Percentiles rank a stretch among this genome's conserved stretches.
phyloP scores from a whole-genome alignment of 2,329 filamentous ascomycete species.

The Lachnellula hyalina region DNA sequence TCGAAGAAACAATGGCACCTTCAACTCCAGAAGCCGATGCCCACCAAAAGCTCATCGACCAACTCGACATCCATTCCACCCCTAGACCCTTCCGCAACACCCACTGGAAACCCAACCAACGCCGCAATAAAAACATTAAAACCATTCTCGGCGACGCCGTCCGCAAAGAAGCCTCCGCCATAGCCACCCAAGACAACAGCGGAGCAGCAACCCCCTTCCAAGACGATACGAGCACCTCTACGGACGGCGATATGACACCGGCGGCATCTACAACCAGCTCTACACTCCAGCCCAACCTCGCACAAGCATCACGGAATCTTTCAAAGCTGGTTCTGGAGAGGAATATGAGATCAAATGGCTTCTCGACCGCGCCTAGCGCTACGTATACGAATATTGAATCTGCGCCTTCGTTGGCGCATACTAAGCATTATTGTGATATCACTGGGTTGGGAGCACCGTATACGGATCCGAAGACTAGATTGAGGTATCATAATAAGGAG shows the following conservation, averaged over 20 bases:
- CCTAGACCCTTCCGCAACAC: constrained; percentile 87
- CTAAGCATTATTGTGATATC: constrained; percentile 91
- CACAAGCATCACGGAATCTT: constrained; percentile 81
- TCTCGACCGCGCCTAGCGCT: constrained; percentile 53
- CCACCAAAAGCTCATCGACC: constrained; percentile 80
- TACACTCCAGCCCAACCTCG: constrained; percentile 61
- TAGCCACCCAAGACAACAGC: constrained; percentile 76
- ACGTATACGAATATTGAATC: constrained; percentile 98
- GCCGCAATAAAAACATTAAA: constrained; percentile 98
- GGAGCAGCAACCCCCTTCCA: constrained; percentile 65
- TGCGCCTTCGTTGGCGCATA: constrained; percentile 78
- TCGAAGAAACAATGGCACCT: constrained; percentile 23
- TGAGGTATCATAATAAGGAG: constrained; percentile 91
- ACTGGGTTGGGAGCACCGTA: constrained; percentile 91
- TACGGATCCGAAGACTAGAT: constrained; percentile 86
- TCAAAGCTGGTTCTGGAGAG: constrained; percentile 87
- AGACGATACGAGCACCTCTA: constrained; percentile 51
- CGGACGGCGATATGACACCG: constrained; percentile 40
- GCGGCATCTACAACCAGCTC: constrained; percentile 35
- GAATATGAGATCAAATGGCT: constrained; percentile 49
- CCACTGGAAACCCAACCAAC: constrained; percentile 85
- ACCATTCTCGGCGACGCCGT: constrained; percentile 87
- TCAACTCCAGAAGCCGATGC: constrained; percentile 45
- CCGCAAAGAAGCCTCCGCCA: constrained; percentile 81
- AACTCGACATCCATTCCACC: constrained; percentile 83